These are phyloP conservation scores for Cryptococcus sp. DNA, from an alignment of 1,284 basidiomycete species.

Conservation along the genomic window DNA sequence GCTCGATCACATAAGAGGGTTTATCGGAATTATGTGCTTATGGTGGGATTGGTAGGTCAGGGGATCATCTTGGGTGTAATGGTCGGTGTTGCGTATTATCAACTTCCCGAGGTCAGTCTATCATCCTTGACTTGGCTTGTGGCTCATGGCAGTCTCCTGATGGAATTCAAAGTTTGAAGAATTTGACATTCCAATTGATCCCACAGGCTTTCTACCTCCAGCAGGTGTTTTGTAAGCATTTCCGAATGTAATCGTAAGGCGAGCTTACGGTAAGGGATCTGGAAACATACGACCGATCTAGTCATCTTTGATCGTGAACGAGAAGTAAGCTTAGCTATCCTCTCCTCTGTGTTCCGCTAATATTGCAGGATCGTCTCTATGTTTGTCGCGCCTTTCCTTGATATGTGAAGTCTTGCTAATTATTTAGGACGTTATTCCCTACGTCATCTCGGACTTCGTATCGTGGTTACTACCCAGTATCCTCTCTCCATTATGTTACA, in stretches of 20 bases:
- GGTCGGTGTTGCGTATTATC: constrained; percentile 26
- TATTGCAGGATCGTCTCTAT: constrained; percentile 42
- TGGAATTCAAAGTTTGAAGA: constrained; percentile 51
- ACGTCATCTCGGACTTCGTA: constrained; percentile 45
- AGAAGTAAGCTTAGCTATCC: constrained; percentile 24
- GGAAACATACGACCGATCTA: constrained; percentile 47
- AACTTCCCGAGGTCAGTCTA: constrained; percentile 27
- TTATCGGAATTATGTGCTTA: constrained; percentile 41
- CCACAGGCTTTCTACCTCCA: constrained; percentile 45
- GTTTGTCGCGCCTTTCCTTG: too few relatives aligned
- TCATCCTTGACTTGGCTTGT: constrained; percentile 12
- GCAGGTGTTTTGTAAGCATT: constrained; percentile 42
- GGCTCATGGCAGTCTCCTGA: constrained; percentile 36
- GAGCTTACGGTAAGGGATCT: constrained; percentile 24
- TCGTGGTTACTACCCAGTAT: constrained; percentile 43
- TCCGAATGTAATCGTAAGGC: not conserved
- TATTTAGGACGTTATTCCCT: constrained; percentile 47
- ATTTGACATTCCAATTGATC: constrained; percentile 39
- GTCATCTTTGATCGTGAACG: constrained; percentile 54
- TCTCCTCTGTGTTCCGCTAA: not conserved
- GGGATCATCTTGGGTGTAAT: constrained; percentile 39
- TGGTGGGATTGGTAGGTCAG: constrained; percentile 42
- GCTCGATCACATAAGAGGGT: constrained; percentile 43
- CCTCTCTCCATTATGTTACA: constrained; percentile 43
- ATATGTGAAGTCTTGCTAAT: too few relatives aligned